Evolutionary conservation across 116 monocot genomes (phyloP), one percentile per base, ranked within the genome.

Genomic region (Zostera marina): DNA sequence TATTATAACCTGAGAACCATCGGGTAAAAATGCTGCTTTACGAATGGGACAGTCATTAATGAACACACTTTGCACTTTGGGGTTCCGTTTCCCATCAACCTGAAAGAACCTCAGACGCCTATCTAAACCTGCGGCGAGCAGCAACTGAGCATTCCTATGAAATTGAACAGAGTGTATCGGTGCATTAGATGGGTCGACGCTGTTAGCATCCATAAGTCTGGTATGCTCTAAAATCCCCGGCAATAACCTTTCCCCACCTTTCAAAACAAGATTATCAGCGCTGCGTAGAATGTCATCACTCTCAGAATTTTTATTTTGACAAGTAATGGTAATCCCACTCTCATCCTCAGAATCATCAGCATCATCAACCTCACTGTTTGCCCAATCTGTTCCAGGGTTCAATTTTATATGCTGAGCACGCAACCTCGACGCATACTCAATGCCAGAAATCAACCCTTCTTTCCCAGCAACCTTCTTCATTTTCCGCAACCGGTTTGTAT

Each of bases 331-430:
- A 58, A 91, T 53, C 6, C 69, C 75, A 59, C 76, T 78, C 23
- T 44, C 59, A 59, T 56, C 65, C 21, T 75, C 78, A 9, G 73
- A 81, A 25, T 43, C 45, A 39, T 40, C 67, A 19, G 23, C 16
- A 40, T 66, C 68, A 32, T 78, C 78, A 14, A 71, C 78, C 15
- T 53, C 45, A 39, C 24, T 62, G 7, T 13, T 54, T 41, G 93
- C 93, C 93, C 93, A 94, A n/a, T 79, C 88, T 1, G 88, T 88
- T 11, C 75, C 65, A 2, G 81, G 88, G 40, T 81, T 94, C 64
- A 94, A 61, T 44, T 77, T 94, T 11, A 54, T 63, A 62, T 84
- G 81, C 62, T 84, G 88, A 19, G 77, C 81, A 5, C 84, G 76
- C 67, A 88, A 53, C 61, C 84, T 70, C 7, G 74, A 47, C 5